Base-by-base conservation (phyloP, 257 asterid species). In the Solanum ossicruentum region DNA sequence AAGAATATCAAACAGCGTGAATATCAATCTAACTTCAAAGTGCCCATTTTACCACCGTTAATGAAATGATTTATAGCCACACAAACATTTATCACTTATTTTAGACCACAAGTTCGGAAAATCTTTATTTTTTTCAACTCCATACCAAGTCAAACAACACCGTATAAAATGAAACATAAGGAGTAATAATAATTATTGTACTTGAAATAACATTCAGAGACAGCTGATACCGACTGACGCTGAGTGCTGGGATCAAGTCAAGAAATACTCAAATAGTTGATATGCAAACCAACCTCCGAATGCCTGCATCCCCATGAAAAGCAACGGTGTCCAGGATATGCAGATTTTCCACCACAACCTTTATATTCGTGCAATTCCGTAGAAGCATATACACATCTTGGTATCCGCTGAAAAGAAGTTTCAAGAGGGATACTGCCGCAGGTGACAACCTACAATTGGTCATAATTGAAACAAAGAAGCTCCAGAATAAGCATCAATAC, bases 361-460 rank as follows among this genome's bases (percentile, higher is more conserved):
- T 92, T 86, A 83, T 92, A 93, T 83, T 94, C 95, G n/a, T 89
- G 89, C 86, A 94, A 89, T 82, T 93, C 97, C 16, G 98, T 90
- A 85, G 98, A 91, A 26, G 83, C 94, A 83, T 89, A 94, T 32
- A 94, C 93, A 72, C 98, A 93, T 90, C 98, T 90, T 66, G 92
- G 92, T 80, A 91, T 79, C 85, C 83, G 88, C 90, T 93, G 94
- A 88, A 91, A 94, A 71, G 97, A 92, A 36, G 98, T 88, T 89
- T 94, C 97, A 75, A 94, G 97, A 67, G 98, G 95, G 84, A 89
- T 86, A 83, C 97, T 92, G 51, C 98, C 98, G 85, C 98, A 94
- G n/a, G 98, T 94, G 85, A 28, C 28, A 70, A 94, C 94, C 98
- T 94, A 82, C 82, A 9, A 28, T 60, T 60, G 69, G 36, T 60